Conservation (phyloP, 139 green algal genomes). For the Picochlorum costavermella region DNA sequence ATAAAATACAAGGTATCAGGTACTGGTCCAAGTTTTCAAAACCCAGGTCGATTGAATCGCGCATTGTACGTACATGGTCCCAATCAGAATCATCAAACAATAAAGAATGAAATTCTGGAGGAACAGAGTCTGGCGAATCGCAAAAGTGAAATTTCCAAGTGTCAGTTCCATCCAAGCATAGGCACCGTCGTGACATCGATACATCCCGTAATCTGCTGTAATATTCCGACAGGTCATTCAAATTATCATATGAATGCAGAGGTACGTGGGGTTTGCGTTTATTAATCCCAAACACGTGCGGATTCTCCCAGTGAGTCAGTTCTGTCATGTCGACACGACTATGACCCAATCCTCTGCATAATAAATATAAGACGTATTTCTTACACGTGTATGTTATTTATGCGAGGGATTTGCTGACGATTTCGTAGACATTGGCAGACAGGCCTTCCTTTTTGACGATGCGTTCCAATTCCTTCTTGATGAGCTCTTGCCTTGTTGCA, state of each 20-base stretch:
- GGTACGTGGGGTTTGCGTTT: constrained; percentile 46
- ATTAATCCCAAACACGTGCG: constrained; percentile 53
- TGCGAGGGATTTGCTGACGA: constrained; percentile 74
- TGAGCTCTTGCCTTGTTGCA: constrained; percentile 63
- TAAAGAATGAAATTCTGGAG: constrained; percentile 27
- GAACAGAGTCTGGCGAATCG: constrained; percentile 41
- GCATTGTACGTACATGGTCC: constrained; percentile 24
- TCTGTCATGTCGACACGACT: background rate
- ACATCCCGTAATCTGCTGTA: constrained; percentile 3
- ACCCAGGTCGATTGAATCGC: no score
- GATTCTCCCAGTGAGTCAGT: constrained; percentile 64
- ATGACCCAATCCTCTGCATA: background rate
- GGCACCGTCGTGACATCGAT: background rate
- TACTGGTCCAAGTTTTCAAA: no score
- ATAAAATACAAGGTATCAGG: background rate
- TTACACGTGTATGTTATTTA: background rate
- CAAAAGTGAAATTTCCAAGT: constrained; percentile 61
- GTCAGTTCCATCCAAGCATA: constrained; percentile 34
- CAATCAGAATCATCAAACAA: constrained; percentile 41
- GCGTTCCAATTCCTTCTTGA: constrained; percentile 73
- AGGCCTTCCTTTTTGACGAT: constrained; percentile 64
- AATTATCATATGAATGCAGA: constrained; percentile 42
- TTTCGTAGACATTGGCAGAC: constrained; percentile 91
- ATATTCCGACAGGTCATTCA: constrained; percentile 9
- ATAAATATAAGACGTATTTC: no score